These are phyloP conservation scores for Aspergillus diversus DNA, from an alignment of 495 filamentous ascomycete genomes.

Conservation along the genomic window DNA sequence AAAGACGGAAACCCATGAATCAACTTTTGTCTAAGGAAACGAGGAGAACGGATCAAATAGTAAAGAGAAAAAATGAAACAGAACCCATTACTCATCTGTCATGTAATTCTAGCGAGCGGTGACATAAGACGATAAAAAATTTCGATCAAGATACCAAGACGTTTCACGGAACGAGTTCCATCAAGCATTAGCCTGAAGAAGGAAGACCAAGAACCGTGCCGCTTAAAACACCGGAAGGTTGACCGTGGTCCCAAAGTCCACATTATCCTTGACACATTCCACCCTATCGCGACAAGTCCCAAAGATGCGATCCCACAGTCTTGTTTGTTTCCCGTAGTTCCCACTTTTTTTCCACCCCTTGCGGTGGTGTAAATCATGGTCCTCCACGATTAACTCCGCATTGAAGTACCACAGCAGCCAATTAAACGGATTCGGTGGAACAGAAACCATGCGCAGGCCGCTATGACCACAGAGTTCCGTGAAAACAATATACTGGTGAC, in stretches of 20 bases:
- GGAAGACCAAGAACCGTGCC: too few species aligned
- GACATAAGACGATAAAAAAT: too few species aligned
- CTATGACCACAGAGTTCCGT: slow-evolving; percentile 46
- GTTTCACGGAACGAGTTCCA: too few species aligned
- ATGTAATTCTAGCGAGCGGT: too few species aligned
- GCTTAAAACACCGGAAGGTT: slow-evolving; percentile 38
- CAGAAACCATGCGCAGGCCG: slow-evolving; percentile 39
- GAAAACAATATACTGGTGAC: slow-evolving; percentile 46
- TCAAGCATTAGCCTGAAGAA: too few species aligned
- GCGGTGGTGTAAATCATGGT: slow-evolving; percentile 49
- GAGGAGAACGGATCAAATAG: too few species aligned
- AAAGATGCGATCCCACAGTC: slow-evolving; percentile 48
- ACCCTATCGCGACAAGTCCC: slow-evolving; percentile 44
- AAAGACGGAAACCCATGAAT: too few species aligned
- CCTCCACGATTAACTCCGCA: slow-evolving; percentile 46
- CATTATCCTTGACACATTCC: slow-evolving; percentile 36
- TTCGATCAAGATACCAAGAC: too few species aligned
- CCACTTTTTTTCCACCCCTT: slow-evolving; percentile 48
- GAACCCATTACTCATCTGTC: too few species aligned
- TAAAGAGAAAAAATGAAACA: too few species aligned
- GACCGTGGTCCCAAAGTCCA: slow-evolving; percentile 43
- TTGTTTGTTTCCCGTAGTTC: slow-evolving; percentile 50
- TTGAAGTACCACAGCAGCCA: slow-evolving; percentile 40
- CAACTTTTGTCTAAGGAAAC: too few species aligned
- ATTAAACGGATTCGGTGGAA: slow-evolving; percentile 38